Percentiles rank a stretch among this genome's conserved stretches.
These are phyloP conservation scores for Microascus cirrosus DNA, from an alignment of 2,329 filamentous ascomycete genomes.

Conservation along the genomic window DNA sequence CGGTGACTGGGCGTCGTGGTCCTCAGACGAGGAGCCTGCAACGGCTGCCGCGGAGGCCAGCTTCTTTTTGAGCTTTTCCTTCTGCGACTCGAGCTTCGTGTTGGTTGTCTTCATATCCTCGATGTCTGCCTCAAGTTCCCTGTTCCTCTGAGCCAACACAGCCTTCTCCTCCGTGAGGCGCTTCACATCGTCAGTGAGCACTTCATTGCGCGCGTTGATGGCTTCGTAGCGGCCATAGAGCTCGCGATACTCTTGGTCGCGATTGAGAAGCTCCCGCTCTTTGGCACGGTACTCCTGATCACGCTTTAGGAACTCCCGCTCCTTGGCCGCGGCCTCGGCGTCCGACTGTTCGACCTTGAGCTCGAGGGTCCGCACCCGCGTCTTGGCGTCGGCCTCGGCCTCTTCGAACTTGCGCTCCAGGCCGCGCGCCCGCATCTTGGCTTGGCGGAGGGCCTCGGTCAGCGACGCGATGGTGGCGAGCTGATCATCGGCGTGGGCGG, in stretches of 20 bases:
- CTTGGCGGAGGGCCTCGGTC: slow-evolving; percentile 3
- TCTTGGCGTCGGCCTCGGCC: neutral
- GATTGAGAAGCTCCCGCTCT: neutral
- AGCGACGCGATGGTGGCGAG: slow-evolving; percentile 1
- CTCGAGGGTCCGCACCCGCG: neutral
- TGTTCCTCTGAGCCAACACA: slow-evolving; percentile 13
- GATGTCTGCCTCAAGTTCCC: neutral
- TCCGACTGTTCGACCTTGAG: neutral
- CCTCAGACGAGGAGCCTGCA: neutral
- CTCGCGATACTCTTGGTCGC: slow-evolving; percentile 1
- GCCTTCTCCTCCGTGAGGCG: neutral
- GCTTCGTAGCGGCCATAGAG: slow-evolving; percentile 4
- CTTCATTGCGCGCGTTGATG: slow-evolving; percentile 8
- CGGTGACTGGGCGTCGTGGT: neutral
- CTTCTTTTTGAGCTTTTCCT: slow-evolving; percentile 1
- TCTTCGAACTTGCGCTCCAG: slow-evolving; percentile 2
- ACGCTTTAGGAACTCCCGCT: neutral
- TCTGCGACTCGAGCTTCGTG: neutral
- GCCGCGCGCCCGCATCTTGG: neutral
- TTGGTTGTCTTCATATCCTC: neutral
- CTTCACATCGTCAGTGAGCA: slow-evolving; percentile 24
- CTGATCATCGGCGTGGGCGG: neutral
- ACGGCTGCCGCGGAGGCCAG: neutral
- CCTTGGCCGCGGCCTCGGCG: neutral
- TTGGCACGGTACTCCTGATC: no score